These are phyloP conservation scores for Suillus subaureus DNA, from an alignment of 768 basidiomycete genomes.

Conservation along the genomic window DNA sequence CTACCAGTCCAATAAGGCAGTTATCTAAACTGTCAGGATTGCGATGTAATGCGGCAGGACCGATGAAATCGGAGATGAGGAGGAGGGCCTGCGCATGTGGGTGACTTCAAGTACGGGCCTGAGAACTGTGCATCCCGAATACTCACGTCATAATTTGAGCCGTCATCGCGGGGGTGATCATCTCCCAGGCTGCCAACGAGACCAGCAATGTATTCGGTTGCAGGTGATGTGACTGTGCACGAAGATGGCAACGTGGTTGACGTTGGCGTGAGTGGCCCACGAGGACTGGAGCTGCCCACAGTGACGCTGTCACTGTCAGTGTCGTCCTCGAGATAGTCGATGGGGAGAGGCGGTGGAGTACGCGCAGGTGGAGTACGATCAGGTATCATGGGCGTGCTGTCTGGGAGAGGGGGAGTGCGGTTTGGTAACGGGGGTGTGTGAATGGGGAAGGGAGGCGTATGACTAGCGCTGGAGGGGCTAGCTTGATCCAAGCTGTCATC, in stretches of 20 bases:
- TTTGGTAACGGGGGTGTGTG: conserved; percentile 6
- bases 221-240: conserved; percentile 32
- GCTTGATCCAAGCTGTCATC: conserved; percentile 38
- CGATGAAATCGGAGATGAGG: conserved; percentile 62
- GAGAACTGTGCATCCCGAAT: conserved; percentile 22
- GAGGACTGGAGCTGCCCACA: conserved; percentile 26
- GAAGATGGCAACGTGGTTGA: conserved; percentile 28
- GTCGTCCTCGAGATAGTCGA: conserved; percentile 31
- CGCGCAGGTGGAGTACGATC: conserved; percentile 9
- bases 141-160: conserved; percentile 69
- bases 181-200: conserved; percentile 59
- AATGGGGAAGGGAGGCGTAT: not conserved
- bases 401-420: conserved; percentile 3
- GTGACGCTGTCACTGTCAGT: conserved; percentile 33
- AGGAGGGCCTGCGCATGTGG: conserved; percentile 51
- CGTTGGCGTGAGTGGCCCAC: conserved; percentile 34
- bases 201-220: conserved; percentile 63
- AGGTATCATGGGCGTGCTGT: conserved; percentile 6
- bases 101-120: conserved; percentile 22
- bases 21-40: conserved; percentile 20
- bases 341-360: conserved; percentile 19
- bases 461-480: not conserved
- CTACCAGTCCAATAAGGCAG: conserved; percentile 47
- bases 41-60: conserved; percentile 43
- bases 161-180: conserved; percentile 41